A percentile compares a stretch with the other conserved stretches of the same genome.
phyloP scores from a whole-genome alignment of 768 basidiomycete species.

The Serendipita indica region DNA sequence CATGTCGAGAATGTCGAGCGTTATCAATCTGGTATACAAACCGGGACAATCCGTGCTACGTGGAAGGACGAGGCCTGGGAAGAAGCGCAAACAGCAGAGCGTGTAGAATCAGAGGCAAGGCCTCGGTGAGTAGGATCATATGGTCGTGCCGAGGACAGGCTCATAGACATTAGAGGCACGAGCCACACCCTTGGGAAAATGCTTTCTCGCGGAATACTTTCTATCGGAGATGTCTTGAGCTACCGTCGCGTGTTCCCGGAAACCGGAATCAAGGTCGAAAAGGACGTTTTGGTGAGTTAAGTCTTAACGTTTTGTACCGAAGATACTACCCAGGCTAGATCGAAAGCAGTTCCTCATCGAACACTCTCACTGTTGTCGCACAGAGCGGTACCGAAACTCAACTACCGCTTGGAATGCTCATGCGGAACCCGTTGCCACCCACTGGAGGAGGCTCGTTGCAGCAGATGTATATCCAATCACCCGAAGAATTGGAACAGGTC shows the following conservation, averaged over 20 bases:
- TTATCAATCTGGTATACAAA: slow-evolving; percentile 30
- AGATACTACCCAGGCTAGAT: slow-evolving; percentile 24
- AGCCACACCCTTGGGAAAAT: slow-evolving; percentile 24
- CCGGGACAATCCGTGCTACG: slow-evolving; percentile 36
- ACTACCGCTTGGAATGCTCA: slow-evolving; percentile 25
- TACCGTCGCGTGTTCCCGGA: slow-evolving; percentile 36
- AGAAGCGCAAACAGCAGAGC: slow-evolving; percentile 24
- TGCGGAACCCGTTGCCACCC: slow-evolving; percentile 19
- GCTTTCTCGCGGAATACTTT: slow-evolving; percentile 30
- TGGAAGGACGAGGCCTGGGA: slow-evolving; percentile 57
- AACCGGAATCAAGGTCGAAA: slow-evolving; percentile 31
- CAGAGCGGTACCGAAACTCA: slow-evolving; percentile 25
- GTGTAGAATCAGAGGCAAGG: slow-evolving; percentile 12
- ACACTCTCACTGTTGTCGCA: slow-evolving; percentile 31
- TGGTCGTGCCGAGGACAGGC: slow-evolving; percentile 20
- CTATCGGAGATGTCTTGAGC: slow-evolving; percentile 39
- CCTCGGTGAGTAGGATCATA: slow-evolving; percentile 10
- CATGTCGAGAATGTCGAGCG: slow-evolving; percentile 29
- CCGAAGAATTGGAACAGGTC: slow-evolving; percentile 36
- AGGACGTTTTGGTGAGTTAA: slow-evolving; percentile 37
- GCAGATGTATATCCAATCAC: slow-evolving; percentile 28
- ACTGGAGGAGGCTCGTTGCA: slow-evolving; percentile 19
- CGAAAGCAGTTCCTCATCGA: slow-evolving; percentile 30
- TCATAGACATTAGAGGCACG: background rate
- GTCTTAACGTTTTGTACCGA: background rate